Evolutionary conservation across 345 rosid species (phyloP), one percentile per base, ranked within the genome.

Genomic region (Eucalyptus polyanthemos): DNA sequence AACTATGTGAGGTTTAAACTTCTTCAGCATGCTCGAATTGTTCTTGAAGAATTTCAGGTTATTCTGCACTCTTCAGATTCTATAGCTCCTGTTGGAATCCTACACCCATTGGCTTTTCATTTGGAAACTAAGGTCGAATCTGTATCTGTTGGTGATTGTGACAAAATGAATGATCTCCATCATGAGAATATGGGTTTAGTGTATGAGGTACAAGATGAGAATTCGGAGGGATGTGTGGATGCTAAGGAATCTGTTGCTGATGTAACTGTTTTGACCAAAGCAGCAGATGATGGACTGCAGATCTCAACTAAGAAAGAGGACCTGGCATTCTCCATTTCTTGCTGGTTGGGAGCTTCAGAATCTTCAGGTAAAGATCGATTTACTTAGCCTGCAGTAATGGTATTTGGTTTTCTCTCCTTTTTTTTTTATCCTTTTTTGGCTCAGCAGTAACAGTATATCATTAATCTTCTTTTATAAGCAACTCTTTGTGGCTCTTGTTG

Each of bases 31-130:
- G 97, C 96, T 89, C 92, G 96, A 93, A 97, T 98, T 16, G 91
- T 95, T 90, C 96, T 98, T 86, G 98, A 97, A 92, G 97, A 97
- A 88, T 97, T 90, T 92, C 92, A 95, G 93, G 94, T 92, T 90
- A 91, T 95, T 40, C 95, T 94, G 86, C 99, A 96, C 93, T 98
- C 99, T 87, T 90, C 97, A 86, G 96, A 95, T 93, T 91, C 97
- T 60, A 95, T 98, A 88, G 99, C 99, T 89, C 97, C 99, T 88
- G 99, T 96, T 67, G 99, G 98, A 87, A 93, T 96, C 92, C 93
- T 98, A 89, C 99, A 98, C 91, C 99, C 99, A 31, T 87, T 92
- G 88, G 92, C 87, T 49, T 96, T 94, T 92, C 98, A 96, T 91
- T 92, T 97, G 92, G 99, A 97, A 91, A 93, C 90, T 47, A 97